These are phyloP conservation scores for Cyclostephanos invisitatus DNA, from an alignment of 108 stramenopile genomes.

Conservation along the genomic window DNA sequence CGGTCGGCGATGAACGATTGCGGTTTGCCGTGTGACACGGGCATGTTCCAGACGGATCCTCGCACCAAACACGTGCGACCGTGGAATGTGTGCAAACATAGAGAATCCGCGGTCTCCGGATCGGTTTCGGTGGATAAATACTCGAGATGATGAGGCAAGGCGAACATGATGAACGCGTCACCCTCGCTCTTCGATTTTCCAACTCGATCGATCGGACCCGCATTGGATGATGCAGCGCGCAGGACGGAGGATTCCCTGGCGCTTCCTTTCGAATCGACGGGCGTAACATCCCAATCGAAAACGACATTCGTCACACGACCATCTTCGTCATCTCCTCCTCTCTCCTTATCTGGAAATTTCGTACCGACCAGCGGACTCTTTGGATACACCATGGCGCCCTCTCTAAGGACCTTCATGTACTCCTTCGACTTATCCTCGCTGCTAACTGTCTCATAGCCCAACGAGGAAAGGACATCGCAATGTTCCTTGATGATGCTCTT, in stretches of 20 bases:
- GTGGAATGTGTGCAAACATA: constrained; percentile 48
- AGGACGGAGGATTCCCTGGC: constrained; percentile 31
- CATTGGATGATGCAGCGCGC: constrained; percentile 17
- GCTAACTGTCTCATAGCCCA: constrained; percentile 46
- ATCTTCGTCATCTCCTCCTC: constrained; percentile 20
- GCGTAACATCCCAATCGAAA: constrained; percentile 71
- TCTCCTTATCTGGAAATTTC: constrained; percentile 33
- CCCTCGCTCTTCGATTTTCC: constrained; percentile 25
- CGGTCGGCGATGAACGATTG: constrained; percentile 72
- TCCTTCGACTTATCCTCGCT: constrained; percentile 26
- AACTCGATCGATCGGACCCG: not conserved
- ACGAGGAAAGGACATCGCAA: constrained; percentile 29
- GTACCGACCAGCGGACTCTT: constrained; percentile 51
- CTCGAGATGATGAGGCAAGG: constrained; percentile 76
- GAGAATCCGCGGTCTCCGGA: constrained; percentile 4
- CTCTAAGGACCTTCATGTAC: constrained; percentile 40
- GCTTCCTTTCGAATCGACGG: constrained; percentile 2
- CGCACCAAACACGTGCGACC: constrained; percentile 43
- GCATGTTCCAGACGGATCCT: constrained; percentile 36
- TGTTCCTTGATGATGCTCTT: constrained; percentile 41
- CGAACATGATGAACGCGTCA: constrained; percentile 61
- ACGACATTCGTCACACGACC: constrained; percentile 38
- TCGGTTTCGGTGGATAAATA: constrained; percentile 25
- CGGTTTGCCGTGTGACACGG: constrained; percentile 42
- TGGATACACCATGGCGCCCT: constrained; percentile 36